phyloP scores from a whole-genome alignment of 2,329 filamentous ascomycete species.

The Aspergillus nomiae region DNA sequence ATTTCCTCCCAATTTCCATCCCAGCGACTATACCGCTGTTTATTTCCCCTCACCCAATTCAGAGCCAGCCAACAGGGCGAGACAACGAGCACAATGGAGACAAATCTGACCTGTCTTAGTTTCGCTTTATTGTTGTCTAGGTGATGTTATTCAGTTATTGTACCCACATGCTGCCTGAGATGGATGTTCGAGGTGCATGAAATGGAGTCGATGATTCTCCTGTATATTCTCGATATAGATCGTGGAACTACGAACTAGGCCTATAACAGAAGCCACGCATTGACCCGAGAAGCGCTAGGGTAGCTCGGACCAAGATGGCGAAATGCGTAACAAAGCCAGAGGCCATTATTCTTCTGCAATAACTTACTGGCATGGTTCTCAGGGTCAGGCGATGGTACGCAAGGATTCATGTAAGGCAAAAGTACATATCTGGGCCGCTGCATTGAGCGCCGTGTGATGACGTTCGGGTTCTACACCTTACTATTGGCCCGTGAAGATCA shows the following conservation, averaged over 20 bases:
- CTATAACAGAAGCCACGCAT: not conserved
- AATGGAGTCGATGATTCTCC: not conserved
- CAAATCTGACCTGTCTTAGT: not conserved
- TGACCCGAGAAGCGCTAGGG: not conserved
- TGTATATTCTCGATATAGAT: slow-evolving; percentile 1
- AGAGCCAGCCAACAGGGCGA: not conserved
- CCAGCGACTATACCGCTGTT: not conserved
- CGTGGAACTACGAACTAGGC: not conserved
- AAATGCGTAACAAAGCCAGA: slow-evolving; percentile 7
- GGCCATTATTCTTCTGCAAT: not conserved
- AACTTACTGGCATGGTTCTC: not conserved
- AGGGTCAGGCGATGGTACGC: not conserved
- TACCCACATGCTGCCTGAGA: not conserved
- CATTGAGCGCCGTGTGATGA: slow-evolving; percentile 9
- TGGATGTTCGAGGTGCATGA: too few species aligned
- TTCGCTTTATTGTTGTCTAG: not conserved
- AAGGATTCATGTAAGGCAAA: not conserved
- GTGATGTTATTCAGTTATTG: not conserved
- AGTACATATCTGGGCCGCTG: slow-evolving; percentile 7
- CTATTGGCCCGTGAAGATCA: not conserved
- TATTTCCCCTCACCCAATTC: not conserved
- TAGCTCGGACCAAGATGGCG: slow-evolving; percentile 2
- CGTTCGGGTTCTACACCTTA: not conserved
- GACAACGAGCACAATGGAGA: not conserved
- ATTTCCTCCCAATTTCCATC: not conserved